Conservation (phyloP, 2,329 filamentous ascomycete genomes). For the Scytalidium sp. region DNA sequence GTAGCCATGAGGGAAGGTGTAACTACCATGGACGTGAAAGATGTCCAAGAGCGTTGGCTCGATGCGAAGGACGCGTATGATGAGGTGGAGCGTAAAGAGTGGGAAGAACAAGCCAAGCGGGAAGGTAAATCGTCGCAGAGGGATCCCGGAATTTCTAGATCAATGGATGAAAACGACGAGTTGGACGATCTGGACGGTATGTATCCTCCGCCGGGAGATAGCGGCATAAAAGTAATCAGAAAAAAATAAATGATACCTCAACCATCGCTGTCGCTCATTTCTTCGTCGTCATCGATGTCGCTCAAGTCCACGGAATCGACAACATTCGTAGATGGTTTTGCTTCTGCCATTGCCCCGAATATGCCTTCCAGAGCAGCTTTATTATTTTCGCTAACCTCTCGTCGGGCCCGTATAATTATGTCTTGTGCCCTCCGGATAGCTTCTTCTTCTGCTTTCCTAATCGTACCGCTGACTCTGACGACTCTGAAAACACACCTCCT, state of each 20-base stretch:
- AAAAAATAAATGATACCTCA: constrained; percentile 52
- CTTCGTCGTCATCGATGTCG: constrained; percentile 44
- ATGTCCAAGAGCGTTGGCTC: constrained; percentile 95
- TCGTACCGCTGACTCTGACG: constrained; percentile 85
- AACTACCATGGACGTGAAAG: constrained; percentile 73
- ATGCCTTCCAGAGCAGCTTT: constrained; percentile 35
- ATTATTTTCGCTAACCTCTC: constrained; percentile 41
- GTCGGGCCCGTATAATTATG: constrained; percentile 64
- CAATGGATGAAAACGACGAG: constrained; percentile 34
- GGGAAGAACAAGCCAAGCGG: constrained; percentile 69
- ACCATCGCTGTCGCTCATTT: constrained; percentile 42
- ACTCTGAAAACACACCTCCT: constrained; percentile 77
- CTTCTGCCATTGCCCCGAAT: constrained; percentile 27
- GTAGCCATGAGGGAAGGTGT: constrained; percentile 82
- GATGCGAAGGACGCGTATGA: constrained; percentile 88
- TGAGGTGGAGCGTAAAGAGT: constrained; percentile 68
- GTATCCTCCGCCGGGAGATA: constrained; percentile 48
- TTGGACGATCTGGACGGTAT: constrained; percentile 51
- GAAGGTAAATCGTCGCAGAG: constrained; percentile 34
- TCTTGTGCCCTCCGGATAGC: constrained; percentile 74
- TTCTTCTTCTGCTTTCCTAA: constrained; percentile 87
- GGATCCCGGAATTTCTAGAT: constrained; percentile 29
- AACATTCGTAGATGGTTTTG: constrained; percentile 30
- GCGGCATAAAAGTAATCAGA: constrained; percentile 67
- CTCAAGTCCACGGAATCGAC: constrained; percentile 43